phyloP scores from a whole-genome alignment of 441 rosid genomes.

The Mallotus japonicus region DNA sequence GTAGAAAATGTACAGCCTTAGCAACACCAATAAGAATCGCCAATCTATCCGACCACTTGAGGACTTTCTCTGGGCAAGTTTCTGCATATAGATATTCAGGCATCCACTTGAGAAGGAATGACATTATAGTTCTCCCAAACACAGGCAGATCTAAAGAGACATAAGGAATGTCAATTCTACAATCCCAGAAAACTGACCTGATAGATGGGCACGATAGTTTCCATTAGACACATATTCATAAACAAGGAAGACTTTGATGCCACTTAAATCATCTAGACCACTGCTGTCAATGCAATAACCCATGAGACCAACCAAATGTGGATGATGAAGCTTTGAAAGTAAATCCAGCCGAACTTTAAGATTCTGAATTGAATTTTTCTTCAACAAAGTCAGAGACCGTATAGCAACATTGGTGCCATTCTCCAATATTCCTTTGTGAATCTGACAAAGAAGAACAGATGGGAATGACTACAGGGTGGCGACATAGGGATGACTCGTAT shows the following conservation, averaged over 20 bases:
- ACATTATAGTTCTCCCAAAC: no score
- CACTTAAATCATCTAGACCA: constrained; percentile 45
- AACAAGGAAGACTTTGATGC: constrained; percentile 60
- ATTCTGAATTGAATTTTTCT: constrained; percentile 66
- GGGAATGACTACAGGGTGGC: constrained; percentile 1
- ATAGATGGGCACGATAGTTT: constrained; percentile 62
- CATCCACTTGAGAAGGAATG: no score
- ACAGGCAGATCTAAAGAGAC: neutral
- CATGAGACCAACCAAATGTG: constrained; percentile 78
- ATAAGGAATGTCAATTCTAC: neutral
- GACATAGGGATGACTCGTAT: neutral
- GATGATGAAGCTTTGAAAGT: constrained; percentile 84
- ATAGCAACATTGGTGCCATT: constrained; percentile 68
- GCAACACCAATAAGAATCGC: constrained; percentile 77
- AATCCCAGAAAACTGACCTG: constrained; percentile 51
- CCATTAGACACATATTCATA: constrained; percentile 69
- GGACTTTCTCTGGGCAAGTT: constrained; percentile 59
- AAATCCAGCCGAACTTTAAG: constrained; percentile 69
- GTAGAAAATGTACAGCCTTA: constrained; percentile 94
- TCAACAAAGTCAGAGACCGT: constrained; percentile 55
- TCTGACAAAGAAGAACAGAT: constrained; percentile 44
- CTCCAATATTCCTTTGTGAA: constrained; percentile 76
- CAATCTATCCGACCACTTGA: constrained; percentile 83
- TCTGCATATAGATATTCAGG: constrained; percentile 42
- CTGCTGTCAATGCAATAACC: constrained; percentile 72